Evolutionary conservation across 2,329 filamentous ascomycete genomes (phyloP), one percentile per base, ranked within the genome.

Genomic region (Alternaria panax): DNA sequence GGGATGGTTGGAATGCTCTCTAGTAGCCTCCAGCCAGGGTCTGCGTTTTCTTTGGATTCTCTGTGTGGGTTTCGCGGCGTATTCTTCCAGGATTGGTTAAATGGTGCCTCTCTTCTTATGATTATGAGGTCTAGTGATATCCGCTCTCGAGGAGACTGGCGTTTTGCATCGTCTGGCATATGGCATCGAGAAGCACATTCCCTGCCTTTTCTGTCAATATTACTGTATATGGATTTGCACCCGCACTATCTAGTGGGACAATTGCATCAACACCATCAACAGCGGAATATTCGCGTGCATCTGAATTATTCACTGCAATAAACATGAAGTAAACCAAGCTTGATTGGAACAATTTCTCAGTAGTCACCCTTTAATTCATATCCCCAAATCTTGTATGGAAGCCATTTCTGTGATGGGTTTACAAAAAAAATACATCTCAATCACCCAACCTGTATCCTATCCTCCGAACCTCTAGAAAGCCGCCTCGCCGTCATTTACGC

Each of bases 1-100:
- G 73, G 73, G 73, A 75, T 73, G 73, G 73, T 40, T 76, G 73
- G 73, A 71, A 76, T 71, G 72, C 72, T 64, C 69, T 76, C 47
- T 76, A 69, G 75, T 12, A 59, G 65, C 62, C 56, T 57, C 62
- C 59, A n/a, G 30, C 30, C 25, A 40, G 54, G 64, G 62, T 66
- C 70, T 66, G 69, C 59, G 32, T 67, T 59, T 70, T 68, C 67
- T 67, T 64, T 67, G 64, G n/a, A 57, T 57, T 57, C 42, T 43
- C 16, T 61, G 50, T 58, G 54, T 52, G 51, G 54, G 38, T n/a
- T 52, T 41, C 42, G 54, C 50, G 58, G 54, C 42, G 53, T 50
- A n/a, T 59, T 16, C 18, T 6, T 25, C 40, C 8, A 24, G 46
- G 41, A 4, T 24, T 47, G 40, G 47, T 41, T 38, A 45, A 16